Evolutionary conservation across 805 yeast species (phyloP), one percentile per base, ranked within the genome.

Genomic region (Candida nonsorbophila): DNA sequence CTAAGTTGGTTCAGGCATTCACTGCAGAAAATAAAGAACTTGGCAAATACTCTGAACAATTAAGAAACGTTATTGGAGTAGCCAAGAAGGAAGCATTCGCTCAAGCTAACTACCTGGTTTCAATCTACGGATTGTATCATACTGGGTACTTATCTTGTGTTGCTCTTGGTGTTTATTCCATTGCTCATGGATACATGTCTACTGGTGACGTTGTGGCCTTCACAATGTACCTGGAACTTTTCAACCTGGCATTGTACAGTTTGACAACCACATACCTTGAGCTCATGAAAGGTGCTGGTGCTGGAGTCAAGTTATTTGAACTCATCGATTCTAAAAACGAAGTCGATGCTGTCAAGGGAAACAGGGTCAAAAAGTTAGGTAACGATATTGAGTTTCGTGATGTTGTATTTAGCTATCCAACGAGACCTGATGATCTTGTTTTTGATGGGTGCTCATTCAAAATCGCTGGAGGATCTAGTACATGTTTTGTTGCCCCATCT

Each of bases 401-500:
- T 33, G 69, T 65, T 14, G 54, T 44, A 3, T 65, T 65, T 43
- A 53, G 62, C 34, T 65, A 65, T 40, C 70, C 71, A 3, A 49
- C 63, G 1, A 47, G 70, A 16, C 58, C 62, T 5, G 45, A 51
- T 11, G 58, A 60, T 26, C 33, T 40, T 13, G 51, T 65, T 9
- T 65, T 65, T 37, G 42, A 59, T 21, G 66, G 54, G 1, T 59
- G 67, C 36, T 43, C 58, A 1, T 65, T 65, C 34, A 51, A 45
- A 20, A 48, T 65, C 12, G 52, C 56, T 10, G 45, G 58, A 5
- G 48, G 57, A 3, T 52, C 69, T 2, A 54, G 62, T 28, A 61
- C 69, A 4, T 53, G 71, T 47, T 55, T 65, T 35, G 71, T 65
- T 5, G 82, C 81, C 2, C 69, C 80, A 1, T 71, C 78, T 2